Conservation (phyloP, 2,329 filamentous ascomycete species). For the Gnomoniopsis smithogilvyi region DNA sequence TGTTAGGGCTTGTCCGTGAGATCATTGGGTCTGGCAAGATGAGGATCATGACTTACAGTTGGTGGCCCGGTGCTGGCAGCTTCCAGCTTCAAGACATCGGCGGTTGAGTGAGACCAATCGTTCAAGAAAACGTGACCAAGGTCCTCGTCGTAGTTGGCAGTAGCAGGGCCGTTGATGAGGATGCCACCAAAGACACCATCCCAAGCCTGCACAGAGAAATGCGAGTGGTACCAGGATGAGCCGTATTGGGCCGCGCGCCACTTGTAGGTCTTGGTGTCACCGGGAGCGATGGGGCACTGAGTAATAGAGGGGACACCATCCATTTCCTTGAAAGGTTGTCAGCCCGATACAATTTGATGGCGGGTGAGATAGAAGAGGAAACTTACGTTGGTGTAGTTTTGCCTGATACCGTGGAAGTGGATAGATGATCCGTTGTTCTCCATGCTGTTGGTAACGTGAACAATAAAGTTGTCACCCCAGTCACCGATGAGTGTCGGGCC, state of each 20-base stretch:
- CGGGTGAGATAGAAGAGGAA: too few species aligned
- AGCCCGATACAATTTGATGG: slow-evolving; percentile 20
- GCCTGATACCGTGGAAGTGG: slow-evolving; percentile 67
- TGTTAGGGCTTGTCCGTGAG: neutral
- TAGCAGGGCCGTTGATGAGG: slow-evolving; percentile 58
- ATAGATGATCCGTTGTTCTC: slow-evolving; percentile 57
- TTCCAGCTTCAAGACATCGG: neutral
- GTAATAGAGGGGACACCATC: slow-evolving; percentile 54
- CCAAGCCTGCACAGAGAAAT: slow-evolving; percentile 50
- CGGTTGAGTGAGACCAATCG: slow-evolving; percentile 52
- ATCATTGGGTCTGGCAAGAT: too few species aligned
- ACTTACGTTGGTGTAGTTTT: slow-evolving; percentile 57
- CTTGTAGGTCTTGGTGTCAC: slow-evolving; percentile 51
- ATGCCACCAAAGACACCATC: slow-evolving; percentile 60
- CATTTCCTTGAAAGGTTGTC: slow-evolving; percentile 28
- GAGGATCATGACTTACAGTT: neutral
- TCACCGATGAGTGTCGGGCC: slow-evolving; percentile 57
- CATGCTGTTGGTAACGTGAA: slow-evolving; percentile 58
- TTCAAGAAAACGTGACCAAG: slow-evolving; percentile 56
- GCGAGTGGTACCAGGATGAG: slow-evolving; percentile 31
- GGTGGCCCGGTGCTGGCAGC: neutral
- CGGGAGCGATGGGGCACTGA: slow-evolving; percentile 50
- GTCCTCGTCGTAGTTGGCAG: slow-evolving; percentile 60
- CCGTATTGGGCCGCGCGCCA: slow-evolving; percentile 49
- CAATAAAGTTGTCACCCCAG: slow-evolving; percentile 58